Evolutionary conservation across 208 protist genomes (phyloP).

Genomic region (Trypanosomatidae sp.): DNA sequence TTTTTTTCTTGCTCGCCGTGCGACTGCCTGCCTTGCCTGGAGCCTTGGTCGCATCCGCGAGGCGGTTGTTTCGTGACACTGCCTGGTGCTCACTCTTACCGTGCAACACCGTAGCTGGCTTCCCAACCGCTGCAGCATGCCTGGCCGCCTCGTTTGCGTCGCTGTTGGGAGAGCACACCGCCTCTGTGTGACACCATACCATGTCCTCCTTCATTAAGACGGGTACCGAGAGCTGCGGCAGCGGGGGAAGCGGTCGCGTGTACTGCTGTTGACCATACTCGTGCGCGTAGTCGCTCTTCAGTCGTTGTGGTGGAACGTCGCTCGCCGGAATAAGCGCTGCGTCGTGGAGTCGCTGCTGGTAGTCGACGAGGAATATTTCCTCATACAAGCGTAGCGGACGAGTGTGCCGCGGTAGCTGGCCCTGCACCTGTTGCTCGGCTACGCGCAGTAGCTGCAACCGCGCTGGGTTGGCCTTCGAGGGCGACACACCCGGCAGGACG

Average conservation of each 20-base stretch:
- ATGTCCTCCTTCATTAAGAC: constrained; percentile 25
- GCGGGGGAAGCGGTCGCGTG: not conserved
- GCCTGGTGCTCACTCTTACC: not conserved
- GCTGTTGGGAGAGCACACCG: not conserved
- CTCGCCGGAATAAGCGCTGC: constrained; percentile 27
- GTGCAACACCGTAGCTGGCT: not conserved
- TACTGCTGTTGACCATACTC: constrained; percentile 18
- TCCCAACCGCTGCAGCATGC: not conserved
- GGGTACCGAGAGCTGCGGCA: constrained; percentile 16
- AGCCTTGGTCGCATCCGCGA: not conserved
- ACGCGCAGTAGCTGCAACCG: constrained; percentile 37
- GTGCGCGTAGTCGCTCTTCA: constrained; percentile 23
- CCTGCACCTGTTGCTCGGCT: constrained; percentile 27
- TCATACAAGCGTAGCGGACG: constrained; percentile 64
- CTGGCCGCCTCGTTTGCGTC: not conserved
- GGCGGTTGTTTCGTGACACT: not conserved
- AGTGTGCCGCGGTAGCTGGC: constrained; percentile 9
- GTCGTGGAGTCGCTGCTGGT: constrained; percentile 45
- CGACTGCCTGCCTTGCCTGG: not conserved
- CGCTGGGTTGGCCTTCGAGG: constrained; percentile 18
- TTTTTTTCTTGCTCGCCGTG: not conserved
- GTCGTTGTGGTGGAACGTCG: constrained; percentile 26
- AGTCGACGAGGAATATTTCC: constrained; percentile 56
- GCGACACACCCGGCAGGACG: constrained; percentile 33
- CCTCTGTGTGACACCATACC: constrained; percentile 21